These are phyloP conservation scores for Ceriops tagal DNA, from an alignment of 345 rosid genomes.

Conservation along the genomic window DNA sequence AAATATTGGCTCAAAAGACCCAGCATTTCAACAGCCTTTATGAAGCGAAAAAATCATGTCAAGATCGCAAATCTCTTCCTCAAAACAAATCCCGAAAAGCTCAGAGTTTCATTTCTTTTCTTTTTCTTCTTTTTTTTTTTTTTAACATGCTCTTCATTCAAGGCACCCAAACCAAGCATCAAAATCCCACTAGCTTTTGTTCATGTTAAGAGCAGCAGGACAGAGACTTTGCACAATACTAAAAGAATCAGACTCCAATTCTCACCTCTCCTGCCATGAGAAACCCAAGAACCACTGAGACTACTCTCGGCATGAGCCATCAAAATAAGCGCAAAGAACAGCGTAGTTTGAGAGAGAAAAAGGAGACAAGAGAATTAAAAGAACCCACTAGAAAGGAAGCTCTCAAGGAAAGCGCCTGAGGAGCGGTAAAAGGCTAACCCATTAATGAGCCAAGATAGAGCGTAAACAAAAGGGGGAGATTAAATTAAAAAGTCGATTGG, in stretches of 20 bases:
- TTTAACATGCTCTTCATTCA: conserved; percentile 18
- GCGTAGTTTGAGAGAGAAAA: background rate
- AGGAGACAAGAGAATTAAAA: background rate
- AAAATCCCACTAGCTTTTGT: conserved; percentile 9
- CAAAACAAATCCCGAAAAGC: background rate
- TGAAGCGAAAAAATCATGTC: conserved; percentile 1
- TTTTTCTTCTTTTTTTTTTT: background rate
- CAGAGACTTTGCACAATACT: background rate
- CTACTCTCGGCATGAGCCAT: conserved; percentile 48
- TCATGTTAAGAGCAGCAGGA: background rate
- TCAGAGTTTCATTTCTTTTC: background rate
- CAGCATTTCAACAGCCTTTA: background rate
- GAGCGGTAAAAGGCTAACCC: conserved; percentile 31
- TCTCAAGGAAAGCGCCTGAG: background rate
- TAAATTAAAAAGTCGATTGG: background rate
- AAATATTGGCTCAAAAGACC: conserved; percentile 6
- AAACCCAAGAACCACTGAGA: conserved; percentile 30
- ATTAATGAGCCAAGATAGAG: conserved; percentile 35
- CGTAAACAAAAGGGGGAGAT: background rate
- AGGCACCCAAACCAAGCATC: conserved; percentile 3
- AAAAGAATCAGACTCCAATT: background rate
- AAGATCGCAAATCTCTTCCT: background rate
- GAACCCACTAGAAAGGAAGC: background rate
- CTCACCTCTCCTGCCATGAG: conserved; percentile 37
- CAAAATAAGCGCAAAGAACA: conserved; percentile 20